Conservation (phyloP, 257 asterid genomes). For the Orobanche coerulescens region DNA sequence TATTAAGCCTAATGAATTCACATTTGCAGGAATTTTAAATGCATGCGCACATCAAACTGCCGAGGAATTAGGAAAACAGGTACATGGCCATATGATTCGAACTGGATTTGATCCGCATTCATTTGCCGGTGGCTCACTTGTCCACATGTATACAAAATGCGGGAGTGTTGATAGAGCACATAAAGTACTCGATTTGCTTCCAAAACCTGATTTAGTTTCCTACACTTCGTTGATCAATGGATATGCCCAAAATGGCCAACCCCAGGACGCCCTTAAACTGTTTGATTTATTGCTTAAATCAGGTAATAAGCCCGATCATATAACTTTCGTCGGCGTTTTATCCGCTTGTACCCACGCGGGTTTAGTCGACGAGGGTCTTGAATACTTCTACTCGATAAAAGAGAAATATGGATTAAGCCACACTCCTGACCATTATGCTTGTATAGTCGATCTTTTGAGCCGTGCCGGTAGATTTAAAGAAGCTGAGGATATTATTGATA, state of each 20-base stretch:
- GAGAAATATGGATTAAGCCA: constrained; percentile 39
- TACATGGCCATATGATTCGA: constrained; percentile 61
- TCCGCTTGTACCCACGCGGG: constrained; percentile 75
- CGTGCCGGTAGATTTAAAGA: constrained; percentile 57
- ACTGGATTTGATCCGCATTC: constrained; percentile 50
- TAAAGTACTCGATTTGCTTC: constrained; percentile 41
- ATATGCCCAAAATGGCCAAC: constrained; percentile 62
- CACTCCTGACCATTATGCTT: constrained; percentile 63
- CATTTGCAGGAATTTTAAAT: constrained; percentile 55
- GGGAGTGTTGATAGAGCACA: constrained; percentile 53
- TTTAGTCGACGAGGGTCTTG: constrained; percentile 61
- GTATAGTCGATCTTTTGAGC: constrained; percentile 63
- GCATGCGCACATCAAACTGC: constrained; percentile 51
- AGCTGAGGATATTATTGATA: constrained; percentile 51
- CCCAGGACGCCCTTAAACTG: constrained; percentile 47
- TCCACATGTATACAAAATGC: constrained; percentile 71
- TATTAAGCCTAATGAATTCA: constrained; percentile 55
- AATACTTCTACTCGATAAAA: constrained; percentile 51
- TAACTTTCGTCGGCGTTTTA: constrained; percentile 63
- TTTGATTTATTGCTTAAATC: constrained; percentile 44
- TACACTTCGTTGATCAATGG: constrained; percentile 75
- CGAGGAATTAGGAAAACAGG: constrained; percentile 57
- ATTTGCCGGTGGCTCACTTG: constrained; percentile 65
- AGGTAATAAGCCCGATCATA: constrained; percentile 49
- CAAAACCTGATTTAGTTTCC: constrained; percentile 55